phyloP scores from a whole-genome alignment of 768 basidiomycete species.

The Boletus reticuloceps region DNA sequence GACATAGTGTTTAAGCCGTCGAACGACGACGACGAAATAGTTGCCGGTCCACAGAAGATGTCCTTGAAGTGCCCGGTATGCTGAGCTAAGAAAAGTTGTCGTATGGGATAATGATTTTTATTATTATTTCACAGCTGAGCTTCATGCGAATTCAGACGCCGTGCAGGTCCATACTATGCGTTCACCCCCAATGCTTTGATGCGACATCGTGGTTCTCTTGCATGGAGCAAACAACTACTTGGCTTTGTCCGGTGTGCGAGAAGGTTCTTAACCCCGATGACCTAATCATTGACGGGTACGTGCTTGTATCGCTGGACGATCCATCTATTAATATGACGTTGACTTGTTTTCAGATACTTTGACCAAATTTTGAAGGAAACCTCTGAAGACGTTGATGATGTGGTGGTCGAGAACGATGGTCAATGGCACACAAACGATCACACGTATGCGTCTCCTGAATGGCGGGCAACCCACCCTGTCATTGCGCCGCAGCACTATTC shows the following conservation, averaged over 20 bases:
- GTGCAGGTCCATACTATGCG: conserved; percentile 82
- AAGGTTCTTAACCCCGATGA: conserved; percentile 73
- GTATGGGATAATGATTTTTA: neutral
- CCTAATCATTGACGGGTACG: conserved; percentile 89
- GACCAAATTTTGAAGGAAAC: conserved; percentile 78
- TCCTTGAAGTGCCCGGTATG: conserved; percentile 92
- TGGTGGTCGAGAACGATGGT: conserved; percentile 90
- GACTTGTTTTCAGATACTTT: conserved; percentile 63
- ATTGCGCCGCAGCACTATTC: conserved; percentile 21
- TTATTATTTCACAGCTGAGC: conserved; percentile 55
- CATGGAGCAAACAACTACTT: conserved; percentile 96
- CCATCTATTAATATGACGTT: neutral
- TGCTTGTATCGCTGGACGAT: neutral
- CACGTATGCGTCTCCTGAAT: conserved; percentile 72
- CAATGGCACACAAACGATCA: conserved; percentile 94
- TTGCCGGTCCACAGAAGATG: conserved; percentile 86
- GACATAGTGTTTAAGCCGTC: conserved; percentile 54
- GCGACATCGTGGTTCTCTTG: conserved; percentile 90
- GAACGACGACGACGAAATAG: conserved; percentile 85
- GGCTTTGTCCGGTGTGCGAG: conserved; percentile 93
- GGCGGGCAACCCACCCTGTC: conserved; percentile 59
- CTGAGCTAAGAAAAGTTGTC: conserved; percentile 1
- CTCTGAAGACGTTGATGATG: conserved; percentile 82
- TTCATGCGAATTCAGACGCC: conserved; percentile 84
- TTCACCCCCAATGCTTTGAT: conserved; percentile 95